phyloP scores from a whole-genome alignment of 2,329 filamentous ascomycete genomes.

The Trichophyton rubrum region DNA sequence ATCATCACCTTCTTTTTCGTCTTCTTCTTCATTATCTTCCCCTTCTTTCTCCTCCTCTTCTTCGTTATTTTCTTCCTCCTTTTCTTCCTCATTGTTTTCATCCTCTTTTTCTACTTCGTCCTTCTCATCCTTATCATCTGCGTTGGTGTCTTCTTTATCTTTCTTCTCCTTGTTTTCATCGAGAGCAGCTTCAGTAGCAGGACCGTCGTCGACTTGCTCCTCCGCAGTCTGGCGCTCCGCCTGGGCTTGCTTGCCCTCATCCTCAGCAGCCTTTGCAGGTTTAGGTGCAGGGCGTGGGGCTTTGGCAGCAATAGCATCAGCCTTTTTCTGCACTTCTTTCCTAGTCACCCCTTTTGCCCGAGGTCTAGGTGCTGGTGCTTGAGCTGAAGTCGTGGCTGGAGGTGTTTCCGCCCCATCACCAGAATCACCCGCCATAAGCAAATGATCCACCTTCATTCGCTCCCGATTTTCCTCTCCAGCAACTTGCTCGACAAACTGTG shows the following conservation, averaged over 20 bases:
- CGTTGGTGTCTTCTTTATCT: background rate
- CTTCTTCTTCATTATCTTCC: background rate
- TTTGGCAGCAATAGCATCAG: slow-evolving; percentile 43
- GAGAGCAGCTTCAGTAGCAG: background rate
- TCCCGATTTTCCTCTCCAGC: slow-evolving; percentile 36
- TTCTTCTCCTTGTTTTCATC: background rate
- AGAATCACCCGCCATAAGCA: slow-evolving; percentile 30
- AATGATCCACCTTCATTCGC: slow-evolving; percentile 36
- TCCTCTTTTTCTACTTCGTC: background rate
- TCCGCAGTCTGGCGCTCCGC: background rate
- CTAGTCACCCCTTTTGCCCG: slow-evolving; percentile 48
- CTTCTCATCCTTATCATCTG: background rate
- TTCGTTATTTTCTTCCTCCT: background rate
- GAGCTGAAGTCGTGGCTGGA: slow-evolving; percentile 9
- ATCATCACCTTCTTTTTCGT: slow-evolving; percentile 6
- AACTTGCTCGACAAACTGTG: slow-evolving; percentile 28
- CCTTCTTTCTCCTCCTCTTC: background rate
- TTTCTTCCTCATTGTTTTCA: background rate
- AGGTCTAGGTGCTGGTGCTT: slow-evolving; percentile 18
- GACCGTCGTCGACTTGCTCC: background rate
- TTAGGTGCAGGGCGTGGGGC: slow-evolving; percentile 12
- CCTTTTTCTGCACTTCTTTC: slow-evolving; percentile 46
- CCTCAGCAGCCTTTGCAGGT: slow-evolving; percentile 6
- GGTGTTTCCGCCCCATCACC: slow-evolving; percentile 11
- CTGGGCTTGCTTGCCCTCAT: slow-evolving; percentile 5